Conservation (phyloP, 495 filamentous ascomycete species). For the Chaetomium tenue region DNA sequence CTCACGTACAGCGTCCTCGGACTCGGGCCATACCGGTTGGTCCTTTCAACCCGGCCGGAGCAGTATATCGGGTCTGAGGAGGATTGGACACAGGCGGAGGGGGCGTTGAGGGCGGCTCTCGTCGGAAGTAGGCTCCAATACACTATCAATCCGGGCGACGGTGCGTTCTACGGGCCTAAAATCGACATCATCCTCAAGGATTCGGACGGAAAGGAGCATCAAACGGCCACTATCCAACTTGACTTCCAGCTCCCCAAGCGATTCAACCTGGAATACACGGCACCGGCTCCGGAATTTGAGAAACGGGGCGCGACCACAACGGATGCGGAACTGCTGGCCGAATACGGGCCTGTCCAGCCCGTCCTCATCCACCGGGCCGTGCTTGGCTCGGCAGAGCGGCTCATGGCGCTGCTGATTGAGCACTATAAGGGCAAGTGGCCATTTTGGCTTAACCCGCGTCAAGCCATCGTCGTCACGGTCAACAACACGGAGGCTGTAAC, state of each 20-base stretch:
- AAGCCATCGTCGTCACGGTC: constrained; percentile 75
- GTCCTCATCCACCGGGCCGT: constrained; percentile 89
- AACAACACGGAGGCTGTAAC: constrained; percentile 61
- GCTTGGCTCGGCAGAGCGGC: constrained; percentile 80
- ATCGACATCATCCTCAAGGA: constrained; percentile 87
- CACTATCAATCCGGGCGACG: constrained; percentile 75
- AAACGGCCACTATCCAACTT: constrained; percentile 88
- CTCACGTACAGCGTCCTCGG: constrained; percentile 74
- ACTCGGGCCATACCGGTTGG: constrained; percentile 70
- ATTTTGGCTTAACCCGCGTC: constrained; percentile 87
- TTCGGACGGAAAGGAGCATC: constrained; percentile 82
- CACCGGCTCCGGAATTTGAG: constrained; percentile 71
- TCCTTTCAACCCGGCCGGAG: constrained; percentile 79
- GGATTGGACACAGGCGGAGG: constrained; percentile 82
- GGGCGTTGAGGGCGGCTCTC: constrained; percentile 66
- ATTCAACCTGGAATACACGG: constrained; percentile 72
- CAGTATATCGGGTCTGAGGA: constrained; percentile 74
- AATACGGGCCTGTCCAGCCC: constrained; percentile 61
- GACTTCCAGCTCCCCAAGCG: constrained; percentile 90
- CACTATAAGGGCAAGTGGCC: constrained; percentile 80
- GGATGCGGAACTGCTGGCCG: constrained; percentile 44
- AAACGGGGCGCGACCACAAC: constrained; percentile 51
- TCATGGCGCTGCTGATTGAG: constrained; percentile 85
- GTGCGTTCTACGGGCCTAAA: constrained; percentile 94
- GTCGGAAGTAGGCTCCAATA: constrained; percentile 63